phyloP scores from a whole-genome alignment of 2,329 filamentous ascomycete species.

The Aspergillus spinulosporus region DNA sequence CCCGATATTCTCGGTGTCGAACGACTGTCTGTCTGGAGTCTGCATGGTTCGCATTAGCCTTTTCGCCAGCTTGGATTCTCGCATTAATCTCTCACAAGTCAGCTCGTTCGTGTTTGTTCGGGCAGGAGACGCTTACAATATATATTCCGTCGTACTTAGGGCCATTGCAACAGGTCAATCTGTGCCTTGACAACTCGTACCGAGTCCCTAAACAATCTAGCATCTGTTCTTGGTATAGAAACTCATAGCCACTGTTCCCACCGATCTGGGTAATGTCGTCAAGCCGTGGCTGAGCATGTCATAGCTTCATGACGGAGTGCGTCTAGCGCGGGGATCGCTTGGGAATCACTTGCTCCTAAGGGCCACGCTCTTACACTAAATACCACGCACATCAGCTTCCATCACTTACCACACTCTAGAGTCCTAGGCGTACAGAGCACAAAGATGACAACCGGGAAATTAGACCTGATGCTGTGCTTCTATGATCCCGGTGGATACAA shows the following conservation, averaged over 20 bases:
- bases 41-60: too few species aligned
- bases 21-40: not conserved
- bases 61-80: not conserved
- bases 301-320: constrained; percentile 2
- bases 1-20: not conserved
- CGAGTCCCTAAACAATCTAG: not conserved
- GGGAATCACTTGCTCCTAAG: not conserved
- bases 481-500: not conserved
- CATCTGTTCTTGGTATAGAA: constrained; percentile 5
- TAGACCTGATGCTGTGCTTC: not conserved
- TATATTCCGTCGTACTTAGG: too few species aligned
- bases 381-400: constrained; percentile 3
- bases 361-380: not conserved
- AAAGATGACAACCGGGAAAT: not conserved
- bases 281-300: constrained; percentile 8
- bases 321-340: not conserved
- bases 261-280: not conserved
- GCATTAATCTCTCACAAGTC: too few species aligned
- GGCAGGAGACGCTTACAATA: too few species aligned
- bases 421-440: not conserved
- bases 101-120: too few species aligned
- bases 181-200: not conserved
- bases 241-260: constrained; percentile 2
- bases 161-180: too few species aligned
- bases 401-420: not conserved